Evolutionary conservation across 345 rosid genomes (phyloP).

Genomic region (Citrus medica): DNA sequence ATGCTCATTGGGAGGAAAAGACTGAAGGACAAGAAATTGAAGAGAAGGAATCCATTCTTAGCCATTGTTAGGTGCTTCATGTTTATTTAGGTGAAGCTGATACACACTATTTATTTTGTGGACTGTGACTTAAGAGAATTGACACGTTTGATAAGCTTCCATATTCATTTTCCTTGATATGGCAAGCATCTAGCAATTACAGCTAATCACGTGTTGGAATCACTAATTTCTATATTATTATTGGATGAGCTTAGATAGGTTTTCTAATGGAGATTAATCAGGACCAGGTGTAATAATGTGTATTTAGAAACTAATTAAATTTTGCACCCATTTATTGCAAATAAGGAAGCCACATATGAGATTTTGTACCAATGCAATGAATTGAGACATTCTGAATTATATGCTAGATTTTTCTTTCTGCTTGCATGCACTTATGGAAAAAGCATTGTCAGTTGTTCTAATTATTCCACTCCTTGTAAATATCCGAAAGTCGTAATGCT

Average conservation of each 20-base stretch:
- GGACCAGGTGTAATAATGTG: background rate
- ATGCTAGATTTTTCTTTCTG: background rate
- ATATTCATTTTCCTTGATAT: background rate
- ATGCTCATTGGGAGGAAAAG: background rate
- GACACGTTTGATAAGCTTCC: background rate
- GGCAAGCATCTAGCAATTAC: background rate
- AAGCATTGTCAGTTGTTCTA: background rate
- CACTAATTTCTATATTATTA: background rate
- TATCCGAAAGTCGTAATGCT: background rate
- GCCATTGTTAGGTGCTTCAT: background rate
- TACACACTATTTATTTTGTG: background rate
- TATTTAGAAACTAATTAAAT: background rate
- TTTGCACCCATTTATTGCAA: background rate
- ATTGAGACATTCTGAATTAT: background rate
- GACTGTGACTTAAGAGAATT: background rate
- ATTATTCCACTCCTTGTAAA: background rate
- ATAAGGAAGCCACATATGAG: background rate
- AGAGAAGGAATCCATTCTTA: background rate
- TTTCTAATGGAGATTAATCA: background rate
- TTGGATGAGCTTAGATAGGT: too few relatives aligned
- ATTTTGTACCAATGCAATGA: background rate
- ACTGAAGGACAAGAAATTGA: background rate
- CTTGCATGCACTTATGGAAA: background rate
- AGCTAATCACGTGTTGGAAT: background rate
- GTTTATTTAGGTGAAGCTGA: background rate